Conservation (phyloP, 2,329 filamentous ascomycete genomes). For the Paraconiothyrium sp. region DNA sequence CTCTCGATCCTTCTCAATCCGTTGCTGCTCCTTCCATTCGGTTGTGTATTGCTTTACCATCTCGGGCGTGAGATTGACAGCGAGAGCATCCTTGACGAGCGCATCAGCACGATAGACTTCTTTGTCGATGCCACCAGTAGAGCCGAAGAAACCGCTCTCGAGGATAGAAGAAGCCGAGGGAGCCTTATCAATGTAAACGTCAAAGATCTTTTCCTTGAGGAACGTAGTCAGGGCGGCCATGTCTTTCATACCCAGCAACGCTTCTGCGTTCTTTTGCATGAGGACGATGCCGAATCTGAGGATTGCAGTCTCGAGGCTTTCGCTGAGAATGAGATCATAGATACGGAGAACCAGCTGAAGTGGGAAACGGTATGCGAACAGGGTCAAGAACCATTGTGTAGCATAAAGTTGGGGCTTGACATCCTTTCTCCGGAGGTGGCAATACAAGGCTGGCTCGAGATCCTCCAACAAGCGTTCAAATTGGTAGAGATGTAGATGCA, state of each 20-base stretch:
- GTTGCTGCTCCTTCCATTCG: conserved; percentile 93
- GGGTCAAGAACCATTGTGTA: conserved; percentile 97
- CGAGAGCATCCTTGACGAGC: conserved; percentile 90
- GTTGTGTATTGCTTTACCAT: conserved; percentile 80
- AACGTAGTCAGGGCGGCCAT: conserved; percentile 90
- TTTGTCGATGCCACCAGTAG: conserved; percentile 87
- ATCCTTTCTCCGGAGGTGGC: conserved; percentile 86
- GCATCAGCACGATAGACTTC: conserved; percentile 95
- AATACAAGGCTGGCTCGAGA: conserved; percentile 91
- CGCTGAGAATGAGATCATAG: conserved; percentile 93
- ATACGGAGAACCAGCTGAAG: conserved; percentile 95
- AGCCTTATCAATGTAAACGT: conserved; percentile 94
- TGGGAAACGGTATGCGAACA: conserved; percentile 98
- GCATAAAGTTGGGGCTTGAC: conserved; percentile 94
- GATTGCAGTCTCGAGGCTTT: conserved; percentile 87
- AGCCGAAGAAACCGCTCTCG: conserved; percentile 97
- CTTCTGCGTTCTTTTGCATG: conserved; percentile 90
- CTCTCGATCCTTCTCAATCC: conserved; percentile 82
- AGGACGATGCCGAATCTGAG: conserved; percentile 93
- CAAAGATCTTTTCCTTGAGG: conserved; percentile 92
- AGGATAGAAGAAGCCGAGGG: conserved; percentile 92
- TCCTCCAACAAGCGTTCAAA: conserved; percentile 96
- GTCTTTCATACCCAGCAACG: conserved; percentile 84
- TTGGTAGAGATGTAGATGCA: conserved; percentile 92
- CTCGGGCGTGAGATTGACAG: conserved; percentile 84